Base-by-base conservation (phyloP, 352 stramenopile genomes). In the Plasmopara viticola region DNA sequence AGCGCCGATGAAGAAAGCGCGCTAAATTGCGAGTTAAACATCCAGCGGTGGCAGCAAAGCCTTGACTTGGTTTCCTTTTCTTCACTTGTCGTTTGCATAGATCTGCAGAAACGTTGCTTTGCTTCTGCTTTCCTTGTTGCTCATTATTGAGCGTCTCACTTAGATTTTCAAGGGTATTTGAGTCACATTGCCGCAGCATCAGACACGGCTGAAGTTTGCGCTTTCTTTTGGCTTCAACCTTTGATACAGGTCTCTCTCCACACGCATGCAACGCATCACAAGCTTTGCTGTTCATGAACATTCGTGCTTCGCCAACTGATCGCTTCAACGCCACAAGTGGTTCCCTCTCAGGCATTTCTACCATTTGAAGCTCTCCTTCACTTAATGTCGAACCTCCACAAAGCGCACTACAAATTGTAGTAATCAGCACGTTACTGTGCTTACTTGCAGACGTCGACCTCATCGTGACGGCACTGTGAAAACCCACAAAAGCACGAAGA, bases 1-100 rank as follows among this genome's bases (percentile, higher is more conserved):
- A 92, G 4, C 81, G 72, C 2, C 81, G 81, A 35, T 92, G 81
- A 41, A 66, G 48, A 49, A 92, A 90, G 9, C 81, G 74, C 42
- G 70, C 47, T 15, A 92, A 55, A 50, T 70, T 86, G 4, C 31
- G 48, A 14, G 64, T 69, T 13, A 72, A 44, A 15, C 51, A 56
- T 1, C 56, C 64, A 40, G 55, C 60, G 1, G 49, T 64, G 2
- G 17, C 48, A 14, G 50, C 54, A 15, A 62, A 46, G 4, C 34
- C 14, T 9, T 66, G 43, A 12, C 48, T 39, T 1, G 64, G 34
- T 28, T 53, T 74, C 44, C 62, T 76, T 56, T 60, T 62, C 51
- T 76, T 72, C 6, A 15, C 0, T 35, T 51, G 69, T 41, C 49
- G 67, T 42, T 62, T 70, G 13, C 59, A 55, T 18, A 60, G 6